A percentile compares a stretch with the other conserved stretches of the same genome.
Conservation (phyloP, 352 stramenopile species). For the Pythium volutum region DNA sequence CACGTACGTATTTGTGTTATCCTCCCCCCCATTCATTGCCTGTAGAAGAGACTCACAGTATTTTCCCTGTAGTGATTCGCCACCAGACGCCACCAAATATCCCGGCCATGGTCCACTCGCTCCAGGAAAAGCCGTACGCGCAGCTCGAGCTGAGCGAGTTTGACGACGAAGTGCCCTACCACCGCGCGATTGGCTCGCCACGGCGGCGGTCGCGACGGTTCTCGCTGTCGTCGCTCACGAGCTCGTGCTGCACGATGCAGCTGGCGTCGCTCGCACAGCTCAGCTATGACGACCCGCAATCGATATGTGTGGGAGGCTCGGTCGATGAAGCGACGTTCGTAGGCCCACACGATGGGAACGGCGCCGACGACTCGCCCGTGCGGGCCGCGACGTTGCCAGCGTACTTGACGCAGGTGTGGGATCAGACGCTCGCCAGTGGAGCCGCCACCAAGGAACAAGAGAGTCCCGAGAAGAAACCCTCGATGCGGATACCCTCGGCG, state of each 20-base stretch:
- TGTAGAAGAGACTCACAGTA: background rate
- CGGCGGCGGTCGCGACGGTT: background rate
- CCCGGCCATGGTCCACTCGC: slow-evolving; percentile 36
- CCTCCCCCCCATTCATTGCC: too few species aligned
- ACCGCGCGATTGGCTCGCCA: slow-evolving; percentile 23
- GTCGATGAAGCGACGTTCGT: background rate
- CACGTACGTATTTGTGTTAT: slow-evolving; percentile 38
- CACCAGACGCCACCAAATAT: slow-evolving; percentile 41
- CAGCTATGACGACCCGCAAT: slow-evolving; percentile 1
- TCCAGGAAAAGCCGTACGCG: slow-evolving; percentile 29
- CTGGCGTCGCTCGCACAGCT: slow-evolving; percentile 16
- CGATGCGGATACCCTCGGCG: background rate
- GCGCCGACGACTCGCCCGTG: background rate
- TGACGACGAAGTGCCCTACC: slow-evolving; percentile 43
- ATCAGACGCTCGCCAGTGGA: background rate
- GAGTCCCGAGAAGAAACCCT: background rate
- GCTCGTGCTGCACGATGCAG: slow-evolving; percentile 3
- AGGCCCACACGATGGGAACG: background rate
- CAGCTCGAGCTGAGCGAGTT: slow-evolving; percentile 28
- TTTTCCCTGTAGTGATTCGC: slow-evolving; percentile 33
- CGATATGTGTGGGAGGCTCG: background rate
- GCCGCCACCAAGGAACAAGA: background rate
- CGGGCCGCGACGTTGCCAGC: background rate
- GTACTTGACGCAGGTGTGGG: background rate
- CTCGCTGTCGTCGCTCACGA: slow-evolving; percentile 17